These are phyloP conservation scores for Phytophthora palmivora DNA, from an alignment of 352 stramenopile genomes.

Conservation along the genomic window DNA sequence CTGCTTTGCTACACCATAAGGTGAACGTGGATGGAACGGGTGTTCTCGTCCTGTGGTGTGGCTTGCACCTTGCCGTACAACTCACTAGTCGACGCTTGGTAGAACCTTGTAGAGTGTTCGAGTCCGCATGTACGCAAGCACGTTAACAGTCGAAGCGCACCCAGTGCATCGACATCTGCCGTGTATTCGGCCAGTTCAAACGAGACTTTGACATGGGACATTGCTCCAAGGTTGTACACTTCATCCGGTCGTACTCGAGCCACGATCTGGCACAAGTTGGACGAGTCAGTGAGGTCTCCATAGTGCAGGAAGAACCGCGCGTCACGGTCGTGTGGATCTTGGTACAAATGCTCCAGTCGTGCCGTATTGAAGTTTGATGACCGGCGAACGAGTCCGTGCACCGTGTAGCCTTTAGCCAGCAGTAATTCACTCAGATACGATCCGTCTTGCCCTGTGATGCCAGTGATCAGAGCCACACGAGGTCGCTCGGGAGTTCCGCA, in stretches of 20 bases:
- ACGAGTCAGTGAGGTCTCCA: conserved; percentile 98
- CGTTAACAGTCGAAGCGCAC: conserved; percentile 97
- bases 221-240: conserved; percentile 99
- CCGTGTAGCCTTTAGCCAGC: conserved; percentile 96
- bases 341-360: conserved; percentile 98
- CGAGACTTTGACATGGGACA: conserved; percentile 99
- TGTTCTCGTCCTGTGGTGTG: conserved; percentile 97
- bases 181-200: conserved; percentile 99
- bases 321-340: conserved; percentile 93
- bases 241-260: conserved; percentile 94
- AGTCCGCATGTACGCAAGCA: conserved; percentile 95
- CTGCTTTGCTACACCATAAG: conserved; percentile 98
- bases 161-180: conserved; percentile 97
- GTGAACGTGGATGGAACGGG: conserved; percentile 99
- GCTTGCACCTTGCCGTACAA: conserved; percentile 98
- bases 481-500: conserved; percentile 9
- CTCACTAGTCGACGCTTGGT: conserved; percentile 98
- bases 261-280: conserved; percentile 97
- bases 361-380: conserved; percentile 99
- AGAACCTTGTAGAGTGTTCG: conserved; percentile 82
- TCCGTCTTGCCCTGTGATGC: conserved; percentile 99
- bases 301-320: conserved; percentile 99
- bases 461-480: conserved; percentile 94
- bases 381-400: conserved; percentile 96
- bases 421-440: conserved; percentile 98